Conservation (phyloP, 2,329 filamentous ascomycete genomes). For the Scytalidium lignicola region DNA sequence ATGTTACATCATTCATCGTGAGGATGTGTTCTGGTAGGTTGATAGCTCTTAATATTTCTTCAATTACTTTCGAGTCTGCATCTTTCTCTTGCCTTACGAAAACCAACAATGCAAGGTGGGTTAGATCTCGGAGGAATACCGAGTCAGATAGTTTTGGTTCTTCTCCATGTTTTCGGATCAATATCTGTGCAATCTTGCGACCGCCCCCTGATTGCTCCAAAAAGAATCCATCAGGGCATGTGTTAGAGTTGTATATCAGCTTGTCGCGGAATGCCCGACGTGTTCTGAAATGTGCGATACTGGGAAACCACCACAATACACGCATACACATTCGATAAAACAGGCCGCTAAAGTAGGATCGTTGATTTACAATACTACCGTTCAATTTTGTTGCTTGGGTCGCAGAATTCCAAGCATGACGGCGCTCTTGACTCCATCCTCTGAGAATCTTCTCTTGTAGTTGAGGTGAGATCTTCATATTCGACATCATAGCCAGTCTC, state of each 20-base stretch:
- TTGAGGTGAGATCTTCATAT: neutral
- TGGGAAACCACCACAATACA: slow-evolving; percentile 1
- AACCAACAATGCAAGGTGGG: neutral
- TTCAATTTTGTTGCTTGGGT: slow-evolving; percentile 1
- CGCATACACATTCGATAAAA: slow-evolving; percentile 1
- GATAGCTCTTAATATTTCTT: neutral
- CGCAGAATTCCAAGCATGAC: slow-evolving; percentile 1
- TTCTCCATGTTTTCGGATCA: neutral
- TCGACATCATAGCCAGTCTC: slow-evolving; percentile 8
- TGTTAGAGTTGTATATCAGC: slow-evolving; percentile 1
- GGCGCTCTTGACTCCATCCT: slow-evolving; percentile 6
- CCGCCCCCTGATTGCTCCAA: slow-evolving; percentile 1
- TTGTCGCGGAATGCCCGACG: neutral
- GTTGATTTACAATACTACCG: slow-evolving; percentile 1
- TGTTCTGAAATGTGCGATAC: neutral
- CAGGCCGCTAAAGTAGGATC: neutral
- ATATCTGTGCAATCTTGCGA: slow-evolving; percentile 1
- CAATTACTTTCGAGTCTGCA: neutral
- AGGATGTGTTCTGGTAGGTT: neutral
- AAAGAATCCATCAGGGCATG: slow-evolving; percentile 1
- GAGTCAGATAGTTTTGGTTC: neutral
- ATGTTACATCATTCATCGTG: slow-evolving; percentile 2
- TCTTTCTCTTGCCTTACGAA: slow-evolving; percentile 1
- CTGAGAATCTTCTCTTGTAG: neutral
- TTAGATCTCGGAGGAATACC: neutral